Evolutionary conservation across 2,329 filamentous ascomycete species (phyloP), one percentile per base, ranked within the genome.

Genomic region (Calonectria montana): DNA sequence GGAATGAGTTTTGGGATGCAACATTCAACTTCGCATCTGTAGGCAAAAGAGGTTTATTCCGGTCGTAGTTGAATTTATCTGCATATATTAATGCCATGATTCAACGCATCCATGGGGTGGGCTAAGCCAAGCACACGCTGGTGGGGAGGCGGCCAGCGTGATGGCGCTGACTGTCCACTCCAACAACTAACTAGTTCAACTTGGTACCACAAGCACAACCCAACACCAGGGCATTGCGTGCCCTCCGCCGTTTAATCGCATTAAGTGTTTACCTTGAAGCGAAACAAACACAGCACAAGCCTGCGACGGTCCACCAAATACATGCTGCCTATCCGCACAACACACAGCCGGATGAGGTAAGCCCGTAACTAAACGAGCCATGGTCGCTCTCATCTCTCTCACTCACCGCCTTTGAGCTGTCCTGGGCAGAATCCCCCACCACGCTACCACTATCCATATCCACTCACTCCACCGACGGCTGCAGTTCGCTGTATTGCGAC

Each of bases 361-460:
- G 53, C 53, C 53, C 39, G 35, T 23, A 59, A 59, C 39, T 59
- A 25, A 59, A 21, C 37, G 16, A 57, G 27, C 37, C 35, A 62
- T 62, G 39, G 35, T 39, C 57, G 18, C 31, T 48, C 61, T 35
- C 31, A 8, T 47, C n/a, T 12, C 55, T 27, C n/a, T 23, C 25
- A 10, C 63, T 71, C 69, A 71, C 69, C 69, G 69, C 69, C 69
- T 63, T 66, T 31, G 47, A 67, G 66, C 65, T 68, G 29, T 45
- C 61, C 59, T 61, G 31, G 70, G 70, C 70, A 72, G 70, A 72
- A 72, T 69, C 70, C 69, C 70, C 70, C 70, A 72, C 70, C 55
- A 72, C 65, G 48, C 62, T 35, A 35, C 31, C 31, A 35, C 31
- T 35, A 35, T 35, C 31, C 31, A 35, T 35, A 63, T 29, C 41